These are phyloP conservation scores for Aspergillus texensis DNA, from an alignment of 2,329 filamentous ascomycete species.

Conservation along the genomic window DNA sequence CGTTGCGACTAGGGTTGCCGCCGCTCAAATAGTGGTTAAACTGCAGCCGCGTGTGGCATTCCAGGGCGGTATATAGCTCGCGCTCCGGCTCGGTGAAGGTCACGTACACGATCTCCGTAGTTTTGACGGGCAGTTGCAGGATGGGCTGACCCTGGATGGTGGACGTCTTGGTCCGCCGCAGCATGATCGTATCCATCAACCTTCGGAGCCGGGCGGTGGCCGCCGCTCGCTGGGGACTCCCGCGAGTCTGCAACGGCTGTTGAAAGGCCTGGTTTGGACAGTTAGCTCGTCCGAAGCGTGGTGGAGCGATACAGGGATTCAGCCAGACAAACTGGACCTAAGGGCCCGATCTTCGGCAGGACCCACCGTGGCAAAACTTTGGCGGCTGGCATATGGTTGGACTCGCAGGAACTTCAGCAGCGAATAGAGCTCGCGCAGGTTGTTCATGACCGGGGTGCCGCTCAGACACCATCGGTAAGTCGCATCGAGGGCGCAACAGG, in stretches of 20 bases:
- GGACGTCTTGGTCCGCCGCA: not conserved
- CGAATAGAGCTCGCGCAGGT: not conserved
- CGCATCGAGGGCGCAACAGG: not conserved
- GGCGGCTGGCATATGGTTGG: not conserved
- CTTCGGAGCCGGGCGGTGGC: not conserved
- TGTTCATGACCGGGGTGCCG: not conserved
- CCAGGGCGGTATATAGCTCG: not conserved
- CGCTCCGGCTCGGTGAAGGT: not conserved
- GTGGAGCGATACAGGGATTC: not conserved
- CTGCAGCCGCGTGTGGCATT: not conserved
- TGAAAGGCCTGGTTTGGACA: not conserved
- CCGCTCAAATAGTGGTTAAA: not conserved
- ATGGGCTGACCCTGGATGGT: not conserved
- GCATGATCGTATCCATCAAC: not conserved
- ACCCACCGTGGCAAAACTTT: not conserved
- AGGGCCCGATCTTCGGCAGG: no score
- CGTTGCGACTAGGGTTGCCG: not conserved
- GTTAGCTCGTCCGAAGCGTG: not conserved
- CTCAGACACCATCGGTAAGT: conserved; percentile 2
- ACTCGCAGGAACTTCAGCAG: not conserved
- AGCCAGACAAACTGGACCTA: no score
- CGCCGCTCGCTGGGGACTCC: no score
- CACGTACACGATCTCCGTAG: not conserved
- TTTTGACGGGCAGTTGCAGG: not conserved
- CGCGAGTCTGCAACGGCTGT: not conserved